These are phyloP conservation scores for Polymyxa betae DNA, from an alignment of 208 protist species.

Conservation along the genomic window DNA sequence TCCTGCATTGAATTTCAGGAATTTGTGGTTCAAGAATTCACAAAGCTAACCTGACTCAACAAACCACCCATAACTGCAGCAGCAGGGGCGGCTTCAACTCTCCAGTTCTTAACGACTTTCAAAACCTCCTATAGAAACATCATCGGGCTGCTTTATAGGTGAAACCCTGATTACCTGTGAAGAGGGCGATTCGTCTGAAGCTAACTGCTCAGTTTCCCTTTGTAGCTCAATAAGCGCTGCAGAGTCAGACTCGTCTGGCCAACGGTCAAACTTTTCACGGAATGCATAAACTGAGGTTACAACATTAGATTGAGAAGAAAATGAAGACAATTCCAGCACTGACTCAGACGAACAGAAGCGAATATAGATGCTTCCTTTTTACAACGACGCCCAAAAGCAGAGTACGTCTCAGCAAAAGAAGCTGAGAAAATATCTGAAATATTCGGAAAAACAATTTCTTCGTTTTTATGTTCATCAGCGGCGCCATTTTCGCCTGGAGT, in stretches of 20 bases:
- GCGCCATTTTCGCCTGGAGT: background rate
- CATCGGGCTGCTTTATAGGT: background rate
- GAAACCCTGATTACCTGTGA: background rate
- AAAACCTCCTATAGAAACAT: background rate
- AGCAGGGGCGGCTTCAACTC: background rate
- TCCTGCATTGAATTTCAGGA: background rate
- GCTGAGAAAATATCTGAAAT: constrained; percentile 4
- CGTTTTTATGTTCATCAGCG: constrained; percentile 2
- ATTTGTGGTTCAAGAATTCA: background rate
- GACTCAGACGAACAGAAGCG: background rate
- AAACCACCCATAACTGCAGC: background rate
- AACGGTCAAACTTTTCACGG: background rate
- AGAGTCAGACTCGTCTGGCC: background rate
- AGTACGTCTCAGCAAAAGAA: background rate
- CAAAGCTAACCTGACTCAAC: background rate
- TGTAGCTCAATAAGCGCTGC: background rate
- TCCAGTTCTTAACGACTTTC: background rate
- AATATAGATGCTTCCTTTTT: background rate
- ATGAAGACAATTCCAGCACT: background rate
- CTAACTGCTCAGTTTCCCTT: no score
- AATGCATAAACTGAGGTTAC: constrained; percentile 13
- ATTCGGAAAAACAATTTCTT: background rate
- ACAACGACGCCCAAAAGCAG: background rate
- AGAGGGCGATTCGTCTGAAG: background rate
- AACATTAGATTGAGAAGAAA: background rate